phyloP scores from a whole-genome alignment of 1,139 yeast species.

The Debaryomyces fabryi region DNA sequence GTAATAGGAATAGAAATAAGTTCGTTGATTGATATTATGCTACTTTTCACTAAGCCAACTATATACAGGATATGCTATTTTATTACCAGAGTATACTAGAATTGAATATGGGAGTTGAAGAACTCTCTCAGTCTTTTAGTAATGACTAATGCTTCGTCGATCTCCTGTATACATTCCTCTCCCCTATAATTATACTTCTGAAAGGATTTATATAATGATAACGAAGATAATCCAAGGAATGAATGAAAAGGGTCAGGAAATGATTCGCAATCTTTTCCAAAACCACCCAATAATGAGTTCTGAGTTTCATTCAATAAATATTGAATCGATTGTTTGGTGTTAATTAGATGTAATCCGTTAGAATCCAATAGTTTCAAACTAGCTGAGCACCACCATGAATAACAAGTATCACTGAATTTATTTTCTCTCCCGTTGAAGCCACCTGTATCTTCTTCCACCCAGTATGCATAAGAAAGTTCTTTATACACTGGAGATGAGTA shows the following conservation, averaged over 20 bases:
- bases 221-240: slow-evolving; percentile 60
- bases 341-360: slow-evolving; percentile 32
- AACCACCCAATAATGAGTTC: slow-evolving; percentile 74
- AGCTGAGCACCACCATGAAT: slow-evolving; percentile 85
- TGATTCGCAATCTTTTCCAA: slow-evolving; percentile 64
- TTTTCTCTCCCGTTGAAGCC: slow-evolving; percentile 90
- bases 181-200: slow-evolving; percentile 15
- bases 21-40: slow-evolving; percentile 1
- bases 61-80: neutral
- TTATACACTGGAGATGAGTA: slow-evolving; percentile 30
- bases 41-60: neutral
- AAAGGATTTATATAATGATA: slow-evolving; percentile 43
- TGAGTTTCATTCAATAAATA: slow-evolving; percentile 67
- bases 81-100: neutral
- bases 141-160: slow-evolving; percentile 33
- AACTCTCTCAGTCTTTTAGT: slow-evolving; percentile 24
- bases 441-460: slow-evolving; percentile 56
- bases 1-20: neutral
- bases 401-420: slow-evolving; percentile 88
- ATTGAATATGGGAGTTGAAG: slow-evolving; percentile 12
- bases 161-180: slow-evolving; percentile 19
- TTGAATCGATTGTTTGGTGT: slow-evolving; percentile 35
- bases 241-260: slow-evolving; percentile 75
- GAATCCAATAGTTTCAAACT: slow-evolving; percentile 49
- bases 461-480: slow-evolving; percentile 33